Percentiles rank a stretch among this genome's conserved stretches.
phyloP scores from a whole-genome alignment of 495 filamentous ascomycete genomes.

The Annulohypoxylon bovei region DNA sequence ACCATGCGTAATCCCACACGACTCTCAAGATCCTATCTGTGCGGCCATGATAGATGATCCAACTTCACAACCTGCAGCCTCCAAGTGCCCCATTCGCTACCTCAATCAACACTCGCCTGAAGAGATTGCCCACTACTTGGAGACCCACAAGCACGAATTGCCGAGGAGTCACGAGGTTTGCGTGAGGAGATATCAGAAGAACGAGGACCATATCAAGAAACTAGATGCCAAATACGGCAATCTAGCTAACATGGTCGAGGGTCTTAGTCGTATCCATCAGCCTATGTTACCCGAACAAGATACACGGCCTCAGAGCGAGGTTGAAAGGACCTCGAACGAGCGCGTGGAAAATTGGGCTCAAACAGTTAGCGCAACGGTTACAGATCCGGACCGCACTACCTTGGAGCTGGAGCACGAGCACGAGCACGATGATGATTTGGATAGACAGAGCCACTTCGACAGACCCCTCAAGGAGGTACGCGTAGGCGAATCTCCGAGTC shows the following conservation, averaged over 20 bases:
- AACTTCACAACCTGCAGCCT: slow-evolving; percentile 60
- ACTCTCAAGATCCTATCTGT: slow-evolving; percentile 67
- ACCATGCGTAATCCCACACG: slow-evolving; percentile 48
- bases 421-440: slow-evolving; percentile 51
- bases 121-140: slow-evolving; percentile 88
- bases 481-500: slow-evolving; percentile 87
- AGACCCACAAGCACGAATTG: slow-evolving; percentile 91
- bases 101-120: slow-evolving; percentile 89
- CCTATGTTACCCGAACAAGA: slow-evolving; percentile 75
- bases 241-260: slow-evolving; percentile 89
- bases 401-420: slow-evolving; percentile 49
- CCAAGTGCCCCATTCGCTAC: slow-evolving; percentile 88
- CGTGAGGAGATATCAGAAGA: slow-evolving; percentile 84
- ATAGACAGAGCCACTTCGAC: slow-evolving; percentile 74
- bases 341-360: slow-evolving; percentile 85
- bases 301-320: slow-evolving; percentile 54
- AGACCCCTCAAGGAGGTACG: slow-evolving; percentile 82
- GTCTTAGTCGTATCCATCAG: slow-evolving; percentile 83
- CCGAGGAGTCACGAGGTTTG: slow-evolving; percentile 91
- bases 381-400: slow-evolving; percentile 46
- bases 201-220: slow-evolving; percentile 80
- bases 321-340: slow-evolving; percentile 63
- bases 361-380: slow-evolving; percentile 62
- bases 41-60: slow-evolving; percentile 66
- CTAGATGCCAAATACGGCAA: slow-evolving; percentile 92